phyloP scores from a whole-genome alignment of 2,329 filamentous ascomycete species.

The Cyanodermella asteris region DNA sequence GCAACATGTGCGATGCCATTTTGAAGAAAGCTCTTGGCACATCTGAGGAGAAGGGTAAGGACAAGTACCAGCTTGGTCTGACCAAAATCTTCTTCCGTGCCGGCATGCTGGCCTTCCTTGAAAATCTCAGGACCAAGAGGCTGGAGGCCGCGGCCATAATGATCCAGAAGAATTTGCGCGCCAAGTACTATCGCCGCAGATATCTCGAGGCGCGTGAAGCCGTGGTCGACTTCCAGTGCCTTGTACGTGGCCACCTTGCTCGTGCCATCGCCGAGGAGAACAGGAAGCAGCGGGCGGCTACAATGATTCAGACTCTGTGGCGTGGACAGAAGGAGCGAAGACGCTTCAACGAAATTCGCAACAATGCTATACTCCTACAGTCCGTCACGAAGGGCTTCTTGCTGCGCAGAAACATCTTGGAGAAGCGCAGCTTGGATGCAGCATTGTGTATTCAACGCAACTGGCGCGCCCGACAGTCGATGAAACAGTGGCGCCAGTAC shows the following conservation, averaged over 20 bases:
- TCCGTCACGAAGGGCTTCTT: constrained; percentile 81
- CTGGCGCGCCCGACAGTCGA: constrained; percentile 62
- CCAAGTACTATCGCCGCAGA: constrained; percentile 82
- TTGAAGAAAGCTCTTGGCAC: constrained; percentile 69
- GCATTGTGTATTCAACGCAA: constrained; percentile 74
- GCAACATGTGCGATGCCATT: constrained; percentile 84
- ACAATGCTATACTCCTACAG: constrained; percentile 72
- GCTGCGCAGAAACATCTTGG: constrained; percentile 74
- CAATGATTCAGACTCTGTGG: constrained; percentile 89
- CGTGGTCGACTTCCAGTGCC: constrained; percentile 59
- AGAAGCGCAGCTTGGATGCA: constrained; percentile 81
- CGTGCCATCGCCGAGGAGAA: constrained; percentile 59
- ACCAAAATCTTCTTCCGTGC: constrained; percentile 99
- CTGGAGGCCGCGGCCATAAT: constrained; percentile 88
- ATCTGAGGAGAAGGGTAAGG: constrained; percentile 47
- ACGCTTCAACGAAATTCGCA: constrained; percentile 53
- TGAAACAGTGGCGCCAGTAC: constrained; percentile 69
- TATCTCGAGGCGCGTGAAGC: constrained; percentile 73
- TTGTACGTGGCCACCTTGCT: constrained; percentile 55
- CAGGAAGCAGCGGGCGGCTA: constrained; percentile 66
- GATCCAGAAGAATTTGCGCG: constrained; percentile 95
- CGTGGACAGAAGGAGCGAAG: constrained; percentile 77
- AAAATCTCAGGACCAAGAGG: constrained; percentile 75
- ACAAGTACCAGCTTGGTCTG: constrained; percentile 93
- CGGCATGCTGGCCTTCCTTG: constrained; percentile 93